phyloP scores from a whole-genome alignment of 2,329 filamentous ascomycete species.

The Tympanopsis confertula region DNA sequence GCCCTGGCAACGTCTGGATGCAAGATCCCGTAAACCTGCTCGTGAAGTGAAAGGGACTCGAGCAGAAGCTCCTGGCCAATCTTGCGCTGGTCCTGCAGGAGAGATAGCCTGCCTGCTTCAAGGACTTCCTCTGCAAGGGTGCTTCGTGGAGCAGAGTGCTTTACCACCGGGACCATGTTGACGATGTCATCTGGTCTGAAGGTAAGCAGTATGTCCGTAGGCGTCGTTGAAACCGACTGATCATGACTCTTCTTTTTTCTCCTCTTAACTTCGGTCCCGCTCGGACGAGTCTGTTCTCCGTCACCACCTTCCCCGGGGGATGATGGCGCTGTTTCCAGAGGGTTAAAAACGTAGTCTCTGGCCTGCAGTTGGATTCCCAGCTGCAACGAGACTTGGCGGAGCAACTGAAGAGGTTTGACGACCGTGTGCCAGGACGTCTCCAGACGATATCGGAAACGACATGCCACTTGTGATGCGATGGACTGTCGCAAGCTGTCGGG shows the following conservation, averaged over 20 bases:
- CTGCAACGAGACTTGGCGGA: conserved; percentile 81
- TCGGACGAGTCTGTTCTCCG: conserved; percentile 5
- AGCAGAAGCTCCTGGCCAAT: conserved; percentile 88
- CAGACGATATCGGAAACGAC: conserved; percentile 69
- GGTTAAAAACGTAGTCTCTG: conserved; percentile 61
- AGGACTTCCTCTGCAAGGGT: conserved; percentile 87
- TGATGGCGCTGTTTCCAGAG: conserved; percentile 24
- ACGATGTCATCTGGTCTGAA: conserved; percentile 79
- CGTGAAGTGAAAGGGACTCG: conserved; percentile 90
- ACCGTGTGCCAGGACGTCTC: conserved; percentile 54
- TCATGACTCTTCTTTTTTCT: conserved; percentile 49
- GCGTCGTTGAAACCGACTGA: conserved; percentile 23
- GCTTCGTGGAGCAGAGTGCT: conserved; percentile 86
- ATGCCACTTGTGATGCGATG: conserved; percentile 59
- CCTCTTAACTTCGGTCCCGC: conserved; percentile 39
- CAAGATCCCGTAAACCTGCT: conserved; percentile 96
- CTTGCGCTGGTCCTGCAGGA: conserved; percentile 88
- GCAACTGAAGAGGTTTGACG: conserved; percentile 67
- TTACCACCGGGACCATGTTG: conserved; percentile 87
- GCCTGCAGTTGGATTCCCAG: conserved; percentile 78
- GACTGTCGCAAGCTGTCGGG: conserved; percentile 59
- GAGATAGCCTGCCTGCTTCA: conserved; percentile 90
- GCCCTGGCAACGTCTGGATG: conserved; percentile 92
- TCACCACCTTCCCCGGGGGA: conserved; percentile 13
- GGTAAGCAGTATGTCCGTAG: conserved; percentile 30